Percentiles rank a stretch among this genome's conserved stretches.
These are phyloP conservation scores for Priceomyces haplophilus DNA, from an alignment of 805 yeast genomes.

Conservation along the genomic window DNA sequence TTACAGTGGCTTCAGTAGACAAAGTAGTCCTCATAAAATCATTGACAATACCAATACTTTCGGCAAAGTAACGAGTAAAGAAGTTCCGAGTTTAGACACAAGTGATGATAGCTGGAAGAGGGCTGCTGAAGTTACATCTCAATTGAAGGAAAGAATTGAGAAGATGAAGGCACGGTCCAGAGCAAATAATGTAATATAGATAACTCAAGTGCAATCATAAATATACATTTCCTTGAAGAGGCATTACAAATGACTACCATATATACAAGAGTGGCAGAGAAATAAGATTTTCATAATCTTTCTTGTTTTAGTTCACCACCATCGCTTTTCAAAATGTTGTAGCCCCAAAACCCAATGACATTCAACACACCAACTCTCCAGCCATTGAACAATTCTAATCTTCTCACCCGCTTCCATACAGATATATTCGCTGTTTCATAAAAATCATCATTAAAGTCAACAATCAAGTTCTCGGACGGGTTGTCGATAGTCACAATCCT, in stretches of 20 bases:
- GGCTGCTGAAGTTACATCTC: slow-evolving; percentile 86
- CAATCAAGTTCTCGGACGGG: slow-evolving; percentile 50
- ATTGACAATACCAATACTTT: slow-evolving; percentile 14
- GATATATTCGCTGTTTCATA: slow-evolving; percentile 36
- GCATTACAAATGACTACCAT: neutral
- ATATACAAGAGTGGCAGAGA: neutral
- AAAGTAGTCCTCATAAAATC: slow-evolving; percentile 17
- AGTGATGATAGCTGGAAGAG: slow-evolving; percentile 78
- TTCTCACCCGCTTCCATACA: slow-evolving; percentile 37
- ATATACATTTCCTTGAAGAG: neutral
- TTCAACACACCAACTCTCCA: slow-evolving; percentile 87
- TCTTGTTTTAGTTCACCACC: slow-evolving; percentile 40
- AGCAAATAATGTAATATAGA: slow-evolving; percentile 2
- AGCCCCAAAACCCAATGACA: slow-evolving; percentile 79
- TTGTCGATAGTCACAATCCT: slow-evolving; percentile 42
- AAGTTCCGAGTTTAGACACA: slow-evolving; percentile 33
- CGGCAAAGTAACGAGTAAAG: slow-evolving; percentile 5
- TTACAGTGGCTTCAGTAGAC: slow-evolving; percentile 2
- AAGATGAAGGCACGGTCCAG: slow-evolving; percentile 72
- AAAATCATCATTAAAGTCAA: slow-evolving; percentile 50
- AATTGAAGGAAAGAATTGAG: slow-evolving; percentile 81
- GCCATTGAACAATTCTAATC: slow-evolving; percentile 64
- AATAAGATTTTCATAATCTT: slow-evolving; percentile 17
- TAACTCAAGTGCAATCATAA: neutral
- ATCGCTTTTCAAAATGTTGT: slow-evolving; percentile 52